A percentile compares a stretch with the other conserved stretches of the same genome.
These are phyloP conservation scores for Dysphania ambrosioides DNA, from an alignment of 148 eudicot species.

Conservation along the genomic window DNA sequence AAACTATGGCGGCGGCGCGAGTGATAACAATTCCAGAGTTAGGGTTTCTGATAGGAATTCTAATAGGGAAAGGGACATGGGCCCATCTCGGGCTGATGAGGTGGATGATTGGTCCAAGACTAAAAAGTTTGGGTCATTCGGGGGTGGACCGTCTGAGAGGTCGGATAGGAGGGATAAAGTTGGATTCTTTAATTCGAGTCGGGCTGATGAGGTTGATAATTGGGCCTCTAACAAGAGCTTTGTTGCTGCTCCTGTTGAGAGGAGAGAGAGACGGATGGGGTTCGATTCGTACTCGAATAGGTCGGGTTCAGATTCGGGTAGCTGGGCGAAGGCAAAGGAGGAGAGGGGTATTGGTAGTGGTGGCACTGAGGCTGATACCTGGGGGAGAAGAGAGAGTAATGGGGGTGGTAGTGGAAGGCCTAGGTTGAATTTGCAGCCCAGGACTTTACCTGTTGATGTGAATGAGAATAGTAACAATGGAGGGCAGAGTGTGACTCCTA, in stretches of 20 bases:
- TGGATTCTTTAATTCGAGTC: slow-evolving; percentile 57
- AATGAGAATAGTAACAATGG: background rate
- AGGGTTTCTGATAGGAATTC: slow-evolving; percentile 45
- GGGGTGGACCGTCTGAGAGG: slow-evolving; percentile 36
- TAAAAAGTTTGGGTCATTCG: slow-evolving; percentile 40
- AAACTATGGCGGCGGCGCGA: slow-evolving; percentile 29
- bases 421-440: slow-evolving; percentile 79
- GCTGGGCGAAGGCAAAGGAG: slow-evolving; percentile 29
- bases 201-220: slow-evolving; percentile 80
- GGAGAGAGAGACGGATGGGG: slow-evolving; percentile 61
- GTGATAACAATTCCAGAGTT: slow-evolving; percentile 30
- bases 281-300: slow-evolving; percentile 44
- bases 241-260: slow-evolving; percentile 34
- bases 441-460: slow-evolving; percentile 60
- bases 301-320: slow-evolving; percentile 32
- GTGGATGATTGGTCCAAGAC: slow-evolving; percentile 77
- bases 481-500: slow-evolving; percentile 17
- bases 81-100: slow-evolving; percentile 81
- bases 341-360: slow-evolving; percentile 28
- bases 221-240: slow-evolving; percentile 77
- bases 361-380: slow-evolving; percentile 46
- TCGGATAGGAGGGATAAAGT: slow-evolving; percentile 72
- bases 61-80: slow-evolving; percentile 25
- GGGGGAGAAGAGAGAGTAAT: slow-evolving; percentile 41
- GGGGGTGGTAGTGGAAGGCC: slow-evolving; percentile 33